Evolutionary conservation across 495 filamentous ascomycete genomes (phyloP), one percentile per base, ranked within the genome.

Genomic region (Friedmanniomyces endolithicus): DNA sequence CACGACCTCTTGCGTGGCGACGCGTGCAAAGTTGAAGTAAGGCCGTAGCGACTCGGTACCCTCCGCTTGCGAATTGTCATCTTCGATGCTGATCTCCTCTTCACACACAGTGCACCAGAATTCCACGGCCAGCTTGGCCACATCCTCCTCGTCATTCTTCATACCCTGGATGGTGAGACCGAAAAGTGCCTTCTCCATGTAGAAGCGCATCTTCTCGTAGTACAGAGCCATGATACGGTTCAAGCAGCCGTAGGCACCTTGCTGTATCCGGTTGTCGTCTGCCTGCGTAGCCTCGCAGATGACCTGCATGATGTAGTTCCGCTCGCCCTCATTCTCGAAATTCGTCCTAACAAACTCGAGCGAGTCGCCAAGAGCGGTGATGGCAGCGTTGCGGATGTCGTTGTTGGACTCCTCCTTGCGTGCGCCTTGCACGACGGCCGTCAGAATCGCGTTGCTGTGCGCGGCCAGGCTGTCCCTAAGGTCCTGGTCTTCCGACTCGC

Each of bases 81-180:
- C 92, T 59, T 97, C 92, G 66, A 98, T 96, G 53, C 84, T 81
- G 58, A 95, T 87, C 68, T 98, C 92, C 72, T 98, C 92, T 67
- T 98, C 92, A 73, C 92, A 97, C 37, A 98, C 92, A 19, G 92
- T 97, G 73, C 92, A 96, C 92, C 92, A 98, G 75, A 98, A 98
- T 65, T 98, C 92, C 58, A 98, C 87, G 23, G 92, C 92, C 25
- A 98, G 78, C 76, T 98, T 98, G 40, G 94, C 83, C 37, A 97
- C 94, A 70, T 97, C 92, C 68, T 98, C 92, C 63, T 98, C 92
- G 11, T 87, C 85, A 68, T 82, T 90, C 77, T 92, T 94, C 94
- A 98, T 98, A 53, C 92, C 94, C 74, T 95, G 81, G 56, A 97
- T 94, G n/a, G 94, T 98, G 14, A 98, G 77, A 44, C 94, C 92